phyloP scores from a whole-genome alignment of 345 rosid species.

The Orychophragmus violaceus region DNA sequence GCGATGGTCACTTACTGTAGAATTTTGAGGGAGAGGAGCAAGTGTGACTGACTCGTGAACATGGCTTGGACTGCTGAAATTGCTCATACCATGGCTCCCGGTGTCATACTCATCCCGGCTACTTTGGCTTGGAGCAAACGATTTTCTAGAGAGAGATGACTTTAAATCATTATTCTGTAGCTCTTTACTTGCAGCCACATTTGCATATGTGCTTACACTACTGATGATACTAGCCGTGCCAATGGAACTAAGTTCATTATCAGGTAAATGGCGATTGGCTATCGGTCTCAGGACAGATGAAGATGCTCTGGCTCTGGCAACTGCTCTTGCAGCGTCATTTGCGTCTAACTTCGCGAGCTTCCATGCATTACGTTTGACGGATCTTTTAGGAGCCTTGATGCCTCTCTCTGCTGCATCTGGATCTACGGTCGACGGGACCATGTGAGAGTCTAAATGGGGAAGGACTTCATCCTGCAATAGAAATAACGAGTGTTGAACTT shows the following conservation, averaged over 20 bases:
- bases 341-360: constrained; percentile 86
- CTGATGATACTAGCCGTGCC: constrained; percentile 50
- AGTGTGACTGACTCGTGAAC: constrained; percentile 68
- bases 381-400: constrained; percentile 47
- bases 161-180: constrained; percentile 36
- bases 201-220: constrained; percentile 56
- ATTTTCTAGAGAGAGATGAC: constrained; percentile 45
- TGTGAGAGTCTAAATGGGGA: constrained; percentile 84
- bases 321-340: constrained; percentile 70
- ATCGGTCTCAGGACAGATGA: constrained; percentile 78
- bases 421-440: constrained; percentile 82
- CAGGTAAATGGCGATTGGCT: constrained; percentile 43
- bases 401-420: constrained; percentile 80
- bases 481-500: neutral
- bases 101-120: constrained; percentile 80
- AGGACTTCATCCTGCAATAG: constrained; percentile 70
- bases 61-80: constrained; percentile 81
- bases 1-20: constrained; percentile 32
- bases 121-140: constrained; percentile 72
- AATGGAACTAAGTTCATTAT: constrained; percentile 66
- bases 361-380: constrained; percentile 76
- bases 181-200: constrained; percentile 43
- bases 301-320: constrained; percentile 91
- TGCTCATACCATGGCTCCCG: constrained; percentile 63
- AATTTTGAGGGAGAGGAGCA: constrained; percentile 69